A percentile compares a stretch with the other conserved stretches of the same genome.
Evolutionary conservation across 768 basidiomycete genomes (phyloP).

Genomic region (Psilocybe tampanensis): DNA sequence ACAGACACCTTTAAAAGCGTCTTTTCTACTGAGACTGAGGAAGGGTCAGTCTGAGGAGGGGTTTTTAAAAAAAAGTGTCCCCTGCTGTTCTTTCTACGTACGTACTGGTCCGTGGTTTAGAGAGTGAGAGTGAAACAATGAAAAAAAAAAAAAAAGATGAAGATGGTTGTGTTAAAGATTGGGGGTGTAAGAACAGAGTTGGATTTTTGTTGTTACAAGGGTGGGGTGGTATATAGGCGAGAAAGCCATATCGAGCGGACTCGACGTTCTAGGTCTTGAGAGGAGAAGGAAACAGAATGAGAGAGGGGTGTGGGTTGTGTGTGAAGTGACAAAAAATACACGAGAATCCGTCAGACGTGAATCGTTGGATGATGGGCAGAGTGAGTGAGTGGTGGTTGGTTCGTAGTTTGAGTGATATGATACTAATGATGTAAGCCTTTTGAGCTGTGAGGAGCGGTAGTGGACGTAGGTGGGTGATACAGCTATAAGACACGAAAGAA

Average conservation of each 20-base stretch:
- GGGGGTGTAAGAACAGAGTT: not conserved
- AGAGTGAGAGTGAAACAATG: too few species aligned
- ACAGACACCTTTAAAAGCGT: conserved; percentile 15
- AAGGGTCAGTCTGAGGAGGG: too few species aligned
- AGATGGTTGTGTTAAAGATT: not conserved
- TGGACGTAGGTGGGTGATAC: too few species aligned
- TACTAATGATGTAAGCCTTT: not conserved
- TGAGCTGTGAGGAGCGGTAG: not conserved
- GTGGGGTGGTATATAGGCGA: too few species aligned
- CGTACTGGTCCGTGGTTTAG: too few species aligned
- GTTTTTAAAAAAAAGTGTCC: conserved; percentile 13
- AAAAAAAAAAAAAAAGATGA: too few species aligned
- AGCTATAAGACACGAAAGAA: too few species aligned
- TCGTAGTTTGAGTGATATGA: not conserved
- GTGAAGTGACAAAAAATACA: conserved; percentile 14
- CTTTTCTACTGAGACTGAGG: not conserved
- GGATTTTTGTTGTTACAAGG: not conserved
- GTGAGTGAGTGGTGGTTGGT: not conserved
- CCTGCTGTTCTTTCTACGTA: not conserved
- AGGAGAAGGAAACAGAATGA: not conserved
- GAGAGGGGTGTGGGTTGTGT: too few species aligned
- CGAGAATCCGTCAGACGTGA: not conserved
- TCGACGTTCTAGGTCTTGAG: not conserved
- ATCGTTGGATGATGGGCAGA: not conserved
- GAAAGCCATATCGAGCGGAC: not conserved